Conservation (phyloP, 129 eudicot genomes). For the Solidago caesia region DNA sequence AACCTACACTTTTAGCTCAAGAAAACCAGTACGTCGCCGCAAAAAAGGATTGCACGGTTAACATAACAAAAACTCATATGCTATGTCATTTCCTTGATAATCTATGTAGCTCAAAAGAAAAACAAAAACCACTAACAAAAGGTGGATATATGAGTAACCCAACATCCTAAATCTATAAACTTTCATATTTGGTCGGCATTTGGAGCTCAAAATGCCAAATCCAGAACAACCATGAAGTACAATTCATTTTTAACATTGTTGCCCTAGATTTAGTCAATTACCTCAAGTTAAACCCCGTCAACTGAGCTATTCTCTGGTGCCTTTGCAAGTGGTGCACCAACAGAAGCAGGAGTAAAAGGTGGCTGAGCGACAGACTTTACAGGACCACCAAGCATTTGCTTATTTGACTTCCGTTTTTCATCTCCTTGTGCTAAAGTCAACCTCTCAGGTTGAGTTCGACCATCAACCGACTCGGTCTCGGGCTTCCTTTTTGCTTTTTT, state of each 20-base stretch:
- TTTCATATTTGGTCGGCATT: conserved; percentile 12
- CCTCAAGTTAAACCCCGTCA: conserved; percentile 23
- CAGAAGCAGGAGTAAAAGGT: background rate
- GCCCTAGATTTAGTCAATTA: conserved; percentile 21
- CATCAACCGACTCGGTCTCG: conserved; percentile 40
- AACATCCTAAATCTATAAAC: conserved; percentile 34
- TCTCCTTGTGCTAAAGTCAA: conserved; percentile 32
- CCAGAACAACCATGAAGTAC: conserved; percentile 26
- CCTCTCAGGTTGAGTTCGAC: conserved; percentile 43
- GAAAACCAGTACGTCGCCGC: background rate
- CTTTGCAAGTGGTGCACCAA: conserved; percentile 15
- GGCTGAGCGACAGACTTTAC: conserved; percentile 35
- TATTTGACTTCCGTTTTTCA: conserved; percentile 34
- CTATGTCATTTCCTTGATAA: conserved; percentile 17
- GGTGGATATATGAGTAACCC: conserved; percentile 14
- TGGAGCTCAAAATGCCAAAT: conserved; percentile 23
- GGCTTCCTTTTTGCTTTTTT: conserved; percentile 70
- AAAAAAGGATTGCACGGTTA: conserved; percentile 4
- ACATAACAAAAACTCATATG: conserved; percentile 14
- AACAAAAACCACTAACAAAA: conserved; percentile 22
- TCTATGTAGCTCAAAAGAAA: conserved; percentile 17
- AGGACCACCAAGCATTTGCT: conserved; percentile 34
- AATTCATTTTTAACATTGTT: conserved; percentile 17
- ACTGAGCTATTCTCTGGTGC: conserved; percentile 21
- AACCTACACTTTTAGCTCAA: background rate